These are phyloP conservation scores for Flaveria linearis DNA, from an alignment of 129 eudicot genomes.

Conservation along the genomic window DNA sequence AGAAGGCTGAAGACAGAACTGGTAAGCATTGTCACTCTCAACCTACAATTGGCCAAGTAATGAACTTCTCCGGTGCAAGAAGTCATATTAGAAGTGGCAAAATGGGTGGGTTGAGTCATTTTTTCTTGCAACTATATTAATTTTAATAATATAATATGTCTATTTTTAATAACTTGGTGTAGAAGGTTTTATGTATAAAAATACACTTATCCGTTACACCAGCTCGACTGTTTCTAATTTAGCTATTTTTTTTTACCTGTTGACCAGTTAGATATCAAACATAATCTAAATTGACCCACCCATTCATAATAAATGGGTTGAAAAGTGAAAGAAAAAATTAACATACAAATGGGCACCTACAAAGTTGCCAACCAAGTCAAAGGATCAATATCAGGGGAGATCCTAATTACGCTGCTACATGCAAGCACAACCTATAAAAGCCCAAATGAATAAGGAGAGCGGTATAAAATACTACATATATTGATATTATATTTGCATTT, in stretches of 20 bases:
- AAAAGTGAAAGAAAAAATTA: slow-evolving; percentile 13
- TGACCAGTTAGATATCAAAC: neutral
- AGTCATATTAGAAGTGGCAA: neutral
- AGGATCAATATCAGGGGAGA: slow-evolving; percentile 80
- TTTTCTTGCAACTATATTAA: neutral
- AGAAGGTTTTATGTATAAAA: neutral
- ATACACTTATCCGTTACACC: neutral
- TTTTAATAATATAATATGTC: neutral
- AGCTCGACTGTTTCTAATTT: neutral
- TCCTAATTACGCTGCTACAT: slow-evolving; percentile 80
- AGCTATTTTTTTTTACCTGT: neutral
- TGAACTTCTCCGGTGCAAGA: neutral
- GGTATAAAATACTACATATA: neutral
- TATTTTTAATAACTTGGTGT: neutral
- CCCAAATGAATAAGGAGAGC: too few species aligned
- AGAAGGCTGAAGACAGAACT: slow-evolving; percentile 94
- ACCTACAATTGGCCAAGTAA: slow-evolving; percentile 42
- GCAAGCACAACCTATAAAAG: too few species aligned
- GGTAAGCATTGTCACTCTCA: slow-evolving; percentile 86
- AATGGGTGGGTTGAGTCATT: neutral
- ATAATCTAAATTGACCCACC: neutral
- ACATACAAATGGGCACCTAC: slow-evolving; percentile 48
- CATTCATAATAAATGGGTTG: neutral
- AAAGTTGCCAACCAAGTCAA: slow-evolving; percentile 74
- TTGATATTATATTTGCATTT: neutral